phyloP scores from a whole-genome alignment of 176 grass and related monocot genomes.

The Carex kokanica region DNA sequence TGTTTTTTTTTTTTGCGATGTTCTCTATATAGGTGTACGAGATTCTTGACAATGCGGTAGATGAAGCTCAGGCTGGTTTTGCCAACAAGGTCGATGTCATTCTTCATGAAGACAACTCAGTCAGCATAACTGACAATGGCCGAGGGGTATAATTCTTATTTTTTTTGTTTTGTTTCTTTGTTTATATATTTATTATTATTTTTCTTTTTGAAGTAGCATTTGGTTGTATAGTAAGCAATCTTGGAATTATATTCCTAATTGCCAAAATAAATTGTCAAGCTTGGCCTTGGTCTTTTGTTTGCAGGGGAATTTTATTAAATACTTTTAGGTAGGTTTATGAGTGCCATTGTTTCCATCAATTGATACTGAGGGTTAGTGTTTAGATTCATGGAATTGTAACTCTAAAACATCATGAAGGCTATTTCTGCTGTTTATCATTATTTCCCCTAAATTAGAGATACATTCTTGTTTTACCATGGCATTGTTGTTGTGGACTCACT shows the following conservation, averaged over 20 bases:
- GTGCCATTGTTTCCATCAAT: neutral
- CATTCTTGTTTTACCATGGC: neutral
- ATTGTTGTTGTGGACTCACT: neutral
- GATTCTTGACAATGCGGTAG: constrained; percentile 96
- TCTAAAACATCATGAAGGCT: neutral
- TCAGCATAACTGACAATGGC: constrained; percentile 82
- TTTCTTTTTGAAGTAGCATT: neutral
- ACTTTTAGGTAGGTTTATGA: neutral
- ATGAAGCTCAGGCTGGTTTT: constrained; percentile 88
- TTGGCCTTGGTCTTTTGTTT: neutral
- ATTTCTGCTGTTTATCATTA: neutral
- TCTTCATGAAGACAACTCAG: constrained; percentile 87
- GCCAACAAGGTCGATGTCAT: constrained; percentile 71
- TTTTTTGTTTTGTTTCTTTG: neutral
- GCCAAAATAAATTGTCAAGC: neutral
- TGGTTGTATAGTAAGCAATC: neutral
- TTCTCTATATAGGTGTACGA: constrained; percentile 50
- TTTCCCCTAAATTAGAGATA: neutral
- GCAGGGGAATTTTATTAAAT: neutral
- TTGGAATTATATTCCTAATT: constrained; percentile 13
- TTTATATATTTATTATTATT: neutral
- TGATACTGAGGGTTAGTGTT: neutral
- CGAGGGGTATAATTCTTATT: constrained; percentile 64
- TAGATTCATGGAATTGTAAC: neutral
- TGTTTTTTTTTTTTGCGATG: neutral